A percentile compares a stretch with the other conserved stretches of the same genome.
Conservation (phyloP, 208 protist species). For the Strigomonas culicis region DNA sequence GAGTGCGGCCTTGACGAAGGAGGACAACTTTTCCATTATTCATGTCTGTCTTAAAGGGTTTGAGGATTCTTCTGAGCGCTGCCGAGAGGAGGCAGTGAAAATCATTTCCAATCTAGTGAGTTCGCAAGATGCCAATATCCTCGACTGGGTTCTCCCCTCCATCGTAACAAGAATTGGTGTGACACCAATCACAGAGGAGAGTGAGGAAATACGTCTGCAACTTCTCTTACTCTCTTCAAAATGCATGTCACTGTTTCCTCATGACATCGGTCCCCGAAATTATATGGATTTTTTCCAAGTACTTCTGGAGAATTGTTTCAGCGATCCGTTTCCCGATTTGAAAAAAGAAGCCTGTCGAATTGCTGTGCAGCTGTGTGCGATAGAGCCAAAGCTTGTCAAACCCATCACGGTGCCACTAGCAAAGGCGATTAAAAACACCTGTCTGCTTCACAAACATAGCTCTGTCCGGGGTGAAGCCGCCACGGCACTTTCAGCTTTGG, state of each 20-base stretch:
- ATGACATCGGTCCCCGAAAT: slow-evolving; percentile 82
- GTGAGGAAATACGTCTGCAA: slow-evolving; percentile 77
- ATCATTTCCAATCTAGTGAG: slow-evolving; percentile 40
- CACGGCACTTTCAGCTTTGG: slow-evolving; percentile 49
- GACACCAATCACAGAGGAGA: slow-evolving; percentile 62
- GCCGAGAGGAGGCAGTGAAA: slow-evolving; percentile 65
- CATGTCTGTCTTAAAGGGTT: slow-evolving; percentile 62
- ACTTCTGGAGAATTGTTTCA: slow-evolving; percentile 80
- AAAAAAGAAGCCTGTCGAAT: slow-evolving; percentile 83
- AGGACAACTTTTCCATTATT: slow-evolving; percentile 57
- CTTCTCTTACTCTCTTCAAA: slow-evolving; percentile 49
- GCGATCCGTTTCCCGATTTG: slow-evolving; percentile 73
- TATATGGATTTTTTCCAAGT: slow-evolving; percentile 90
- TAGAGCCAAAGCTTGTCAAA: slow-evolving; percentile 73
- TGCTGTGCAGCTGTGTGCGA: slow-evolving; percentile 57
- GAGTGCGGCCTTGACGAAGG: slow-evolving; percentile 12
- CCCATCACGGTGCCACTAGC: slow-evolving; percentile 56
- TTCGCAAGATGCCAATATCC: slow-evolving; percentile 40
- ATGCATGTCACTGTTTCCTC: slow-evolving; percentile 83
- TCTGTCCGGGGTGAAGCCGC: slow-evolving; percentile 65
- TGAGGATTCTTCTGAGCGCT: slow-evolving; percentile 74
- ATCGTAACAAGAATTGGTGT: slow-evolving; percentile 82
- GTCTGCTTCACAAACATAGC: slow-evolving; percentile 85
- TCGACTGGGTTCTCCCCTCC: slow-evolving; percentile 88
- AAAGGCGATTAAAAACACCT: slow-evolving; percentile 59